Evolutionary conservation across 1,139 yeast species (phyloP).

Genomic region (Magnusiomyces tetraspermus): DNA sequence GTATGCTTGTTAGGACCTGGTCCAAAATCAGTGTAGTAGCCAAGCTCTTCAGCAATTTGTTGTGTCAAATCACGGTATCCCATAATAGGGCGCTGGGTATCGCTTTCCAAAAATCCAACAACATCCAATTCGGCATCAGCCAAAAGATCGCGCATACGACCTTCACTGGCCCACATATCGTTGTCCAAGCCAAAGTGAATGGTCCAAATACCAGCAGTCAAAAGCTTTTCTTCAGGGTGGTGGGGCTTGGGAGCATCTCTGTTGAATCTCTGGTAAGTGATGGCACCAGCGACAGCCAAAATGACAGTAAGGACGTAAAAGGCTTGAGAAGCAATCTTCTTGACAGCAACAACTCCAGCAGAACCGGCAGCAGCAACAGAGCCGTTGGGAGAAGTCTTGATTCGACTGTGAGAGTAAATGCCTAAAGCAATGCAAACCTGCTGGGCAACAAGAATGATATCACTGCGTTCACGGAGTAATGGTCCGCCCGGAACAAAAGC

Average conservation of each 20-base stretch:
- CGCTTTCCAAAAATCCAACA: slow-evolving; percentile 83
- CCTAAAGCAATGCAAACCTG: slow-evolving; percentile 40
- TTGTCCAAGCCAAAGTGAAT: slow-evolving; percentile 94
- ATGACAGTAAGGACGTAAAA: slow-evolving; percentile 23
- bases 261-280: slow-evolving; percentile 54
- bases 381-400: slow-evolving; percentile 18
- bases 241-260: slow-evolving; percentile 55
- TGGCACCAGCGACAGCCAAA: slow-evolving; percentile 31
- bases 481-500: slow-evolving; percentile 97
- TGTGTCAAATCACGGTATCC: slow-evolving; percentile 94
- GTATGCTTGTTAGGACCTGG: slow-evolving; percentile 98
- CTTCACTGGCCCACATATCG: slow-evolving; percentile 97
- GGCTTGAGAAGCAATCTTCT: slow-evolving; percentile 25
- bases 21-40: slow-evolving; percentile 92
- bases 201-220: slow-evolving; percentile 97
- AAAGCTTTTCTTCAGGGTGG: slow-evolving; percentile 62
- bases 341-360: slow-evolving; percentile 19
- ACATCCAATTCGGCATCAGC: slow-evolving; percentile 82
- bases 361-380: slow-evolving; percentile 17
- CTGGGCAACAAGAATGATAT: slow-evolving; percentile 51
- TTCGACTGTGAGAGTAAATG: slow-evolving; percentile 22
- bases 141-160: slow-evolving; percentile 75
- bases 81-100: slow-evolving; percentile 87
- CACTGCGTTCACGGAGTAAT: slow-evolving; percentile 77
- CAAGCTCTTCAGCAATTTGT: slow-evolving; percentile 81